Evolutionary conservation across 495 filamentous ascomycete species (phyloP), one percentile per base, ranked within the genome.

Genomic region (Mytilinidion resinicola): DNA sequence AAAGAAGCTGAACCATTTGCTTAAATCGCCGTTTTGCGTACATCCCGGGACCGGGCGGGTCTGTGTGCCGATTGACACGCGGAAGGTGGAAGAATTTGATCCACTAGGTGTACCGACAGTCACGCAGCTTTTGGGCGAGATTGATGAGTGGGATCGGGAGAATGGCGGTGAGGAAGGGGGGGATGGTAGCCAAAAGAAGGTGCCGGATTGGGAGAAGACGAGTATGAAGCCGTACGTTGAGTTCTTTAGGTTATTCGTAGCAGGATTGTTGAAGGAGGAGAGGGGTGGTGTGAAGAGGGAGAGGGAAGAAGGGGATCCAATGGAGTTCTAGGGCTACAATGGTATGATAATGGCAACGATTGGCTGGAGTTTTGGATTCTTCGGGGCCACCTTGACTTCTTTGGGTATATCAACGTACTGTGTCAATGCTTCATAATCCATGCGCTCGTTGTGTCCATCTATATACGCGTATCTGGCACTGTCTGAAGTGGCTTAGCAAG

Each of bases 191-290:
- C 15, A 33, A 48, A 78, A 79, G 57, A 82, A 76, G 56, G 61
- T 88, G 39, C 82, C 83, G 69, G 95, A 98, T 69, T 96, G 91
- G 80, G 92, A 98, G 76, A 97, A 96, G 81, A 98, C 93, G 33
- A 88, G 89, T 53, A 71, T 98, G 61, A 95, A 87, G 73, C 89
- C 91, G 44, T 97, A 95, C 72, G 82, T 97, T 15, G 91, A 96
- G 47, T 84, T 83, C 63, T 97, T 97, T 73, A 83, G 85, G 54
- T 80, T 76, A 1, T 93, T 96, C 72, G 90, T 97, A 30, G 76
- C 82, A 1, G 76, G 72, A 4, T 69, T 96, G 36, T 78, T 96
- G 67, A 91, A 83, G 69, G 93, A 93, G 21, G 93, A 97, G 75
- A 80, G 91, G 72, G 79, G 78, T 53, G 79, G 78, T 25, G 76